Conservation (phyloP, 345 rosid species). For the Linum lewisii region DNA sequence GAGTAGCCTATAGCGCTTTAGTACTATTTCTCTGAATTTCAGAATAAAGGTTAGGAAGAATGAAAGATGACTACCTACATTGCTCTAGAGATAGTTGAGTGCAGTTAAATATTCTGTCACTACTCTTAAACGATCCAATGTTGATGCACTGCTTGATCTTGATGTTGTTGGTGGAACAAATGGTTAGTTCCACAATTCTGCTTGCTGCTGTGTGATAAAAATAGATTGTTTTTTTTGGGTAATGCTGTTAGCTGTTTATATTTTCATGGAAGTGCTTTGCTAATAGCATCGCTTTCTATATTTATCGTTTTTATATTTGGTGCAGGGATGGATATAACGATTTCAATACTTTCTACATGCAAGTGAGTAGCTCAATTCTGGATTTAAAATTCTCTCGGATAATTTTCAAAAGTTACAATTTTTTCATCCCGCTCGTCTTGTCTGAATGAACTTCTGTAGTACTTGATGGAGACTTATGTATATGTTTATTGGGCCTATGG, state of each 20-base stretch:
- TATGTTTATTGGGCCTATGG: too few species aligned
- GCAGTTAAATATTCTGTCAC: background rate
- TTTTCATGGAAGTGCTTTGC: background rate
- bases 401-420: background rate
- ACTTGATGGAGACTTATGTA: too few species aligned
- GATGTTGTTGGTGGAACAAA: background rate
- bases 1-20: background rate
- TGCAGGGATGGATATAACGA: conserved; percentile 98
- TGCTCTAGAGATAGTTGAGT: background rate
- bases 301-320: conserved; percentile 16
- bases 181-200: background rate
- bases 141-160: background rate
- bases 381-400: background rate
- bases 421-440: too few species aligned
- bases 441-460: too few species aligned
- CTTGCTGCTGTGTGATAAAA: background rate
- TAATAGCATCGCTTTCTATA: background rate
- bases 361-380: conserved; percentile 44
- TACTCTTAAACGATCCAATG: background rate
- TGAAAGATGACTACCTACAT: background rate
- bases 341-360: conserved; percentile 97
- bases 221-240: too few species aligned
- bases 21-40: background rate
- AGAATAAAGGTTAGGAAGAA: background rate
- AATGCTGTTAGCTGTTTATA: too few species aligned